Conservation (phyloP, 2,329 filamentous ascomycete species). For the Colletotrichum sansevieriae region DNA sequence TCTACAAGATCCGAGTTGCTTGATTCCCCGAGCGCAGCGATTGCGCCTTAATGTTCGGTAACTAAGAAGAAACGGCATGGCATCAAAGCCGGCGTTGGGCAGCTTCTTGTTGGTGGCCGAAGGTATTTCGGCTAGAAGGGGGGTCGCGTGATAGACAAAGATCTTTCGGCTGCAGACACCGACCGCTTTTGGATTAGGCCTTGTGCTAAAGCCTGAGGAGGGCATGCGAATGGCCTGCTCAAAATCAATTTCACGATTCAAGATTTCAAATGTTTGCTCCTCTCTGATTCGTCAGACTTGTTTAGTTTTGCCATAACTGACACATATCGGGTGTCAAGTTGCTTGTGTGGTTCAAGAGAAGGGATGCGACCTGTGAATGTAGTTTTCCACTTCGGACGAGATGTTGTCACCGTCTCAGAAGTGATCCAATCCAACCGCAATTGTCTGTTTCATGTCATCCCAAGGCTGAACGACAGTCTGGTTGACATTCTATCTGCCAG, state of each 20-base stretch:
- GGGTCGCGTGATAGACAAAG: conserved; percentile 4
- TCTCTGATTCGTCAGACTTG: conserved; percentile 2
- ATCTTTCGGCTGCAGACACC: conserved; percentile 1
- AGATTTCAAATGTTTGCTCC: conserved; percentile 21
- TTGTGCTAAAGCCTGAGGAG: background rate
- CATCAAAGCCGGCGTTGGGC: conserved; percentile 20
- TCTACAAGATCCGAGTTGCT: conserved; percentile 9
- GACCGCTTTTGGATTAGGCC: background rate
- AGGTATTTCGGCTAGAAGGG: conserved; percentile 4
- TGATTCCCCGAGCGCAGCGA: background rate
- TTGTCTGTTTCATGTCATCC: too few species aligned
- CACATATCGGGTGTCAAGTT: conserved; percentile 32
- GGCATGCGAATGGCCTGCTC: conserved; percentile 11
- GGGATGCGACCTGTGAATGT: conserved; percentile 13
- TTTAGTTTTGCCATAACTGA: conserved; percentile 28
- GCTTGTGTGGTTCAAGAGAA: conserved; percentile 1
- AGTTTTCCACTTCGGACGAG: conserved; percentile 19
- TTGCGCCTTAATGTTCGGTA: background rate
- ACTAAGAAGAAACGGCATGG: background rate
- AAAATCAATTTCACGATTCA: conserved; percentile 20
- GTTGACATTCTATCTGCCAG: background rate
- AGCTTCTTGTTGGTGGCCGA: conserved; percentile 6
- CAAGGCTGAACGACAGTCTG: background rate
- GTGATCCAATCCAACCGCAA: background rate
- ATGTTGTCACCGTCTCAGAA: too few species aligned